Base-by-base conservation (phyloP, 164 flowering plant species). In the Vitis riparia region DNA sequence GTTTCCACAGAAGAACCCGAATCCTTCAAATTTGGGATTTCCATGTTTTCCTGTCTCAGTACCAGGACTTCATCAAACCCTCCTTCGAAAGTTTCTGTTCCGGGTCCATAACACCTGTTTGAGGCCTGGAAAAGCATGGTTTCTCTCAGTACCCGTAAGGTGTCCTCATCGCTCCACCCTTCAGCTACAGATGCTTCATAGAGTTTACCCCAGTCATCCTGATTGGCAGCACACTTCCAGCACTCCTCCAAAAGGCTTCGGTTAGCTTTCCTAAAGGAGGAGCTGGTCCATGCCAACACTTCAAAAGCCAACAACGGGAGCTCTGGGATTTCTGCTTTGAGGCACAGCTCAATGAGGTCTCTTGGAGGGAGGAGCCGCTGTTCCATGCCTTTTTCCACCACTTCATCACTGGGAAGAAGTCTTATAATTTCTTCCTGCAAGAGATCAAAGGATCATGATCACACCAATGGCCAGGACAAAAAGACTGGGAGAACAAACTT, bases 231-330 rank as follows among this genome's bases (percentile, higher is more conserved):
- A 56, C 77, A 81, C 75, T 76, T 90, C 99, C 99, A 96, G 84
- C 99, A 93, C 51, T 88, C 95, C 74, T 89, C 93, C 76, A 96
- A 71, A 47, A 93, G 97, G 69, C 73, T 78, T 70, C 70, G 76
- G 79, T 92, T 85, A 59, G 68, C 68, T 65, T 63, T 83, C 8
- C 89, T 77, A 60, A 91, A 93, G 23, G 97, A 86, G 65, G 91
- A 80, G 67, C 91, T 89, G 19, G 99, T 93, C 94, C 95, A 93
- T n/a, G 97, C 94, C 84, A 93, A 93, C 29, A 93, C 82, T 62
- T 91, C 97, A 74, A 96, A 91, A 19, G 91, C 89, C 66, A 61
- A 79, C 80, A 91, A 70, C 7, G 86, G 74, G 3, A 88, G 93
- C 75, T 83, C 86, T 58, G 83, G 80, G 50, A 62, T 78, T 47